Evolutionary conservation across 1,284 basidiomycete species (phyloP), one percentile per base, ranked within the genome.

Genomic region (Ustilago curta): DNA sequence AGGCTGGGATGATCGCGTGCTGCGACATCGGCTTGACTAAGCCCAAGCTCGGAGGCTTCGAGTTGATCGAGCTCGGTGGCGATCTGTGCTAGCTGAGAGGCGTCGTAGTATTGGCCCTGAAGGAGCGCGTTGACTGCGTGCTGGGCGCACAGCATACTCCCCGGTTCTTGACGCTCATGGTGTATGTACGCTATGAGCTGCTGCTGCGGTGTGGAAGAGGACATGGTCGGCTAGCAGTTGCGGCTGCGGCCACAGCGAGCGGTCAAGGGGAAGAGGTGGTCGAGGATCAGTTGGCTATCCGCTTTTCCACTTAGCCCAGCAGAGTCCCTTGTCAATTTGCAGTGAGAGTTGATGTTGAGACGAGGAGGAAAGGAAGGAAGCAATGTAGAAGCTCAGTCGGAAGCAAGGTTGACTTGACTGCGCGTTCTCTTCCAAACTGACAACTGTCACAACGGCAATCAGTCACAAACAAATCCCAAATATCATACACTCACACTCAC

Each of bases 81-180:
- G 25, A 81, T 79, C 60, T 81, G 75, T 7, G 71, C 73, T 9
- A 84, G 76, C 52, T 84, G 83, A 1, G 73, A 70, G 2, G 83
- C 72, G 56, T 84, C 83, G 52, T 78, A 83, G 63, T 78, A 82
- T 25, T 80, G 66, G 3, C 80, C 82, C 55, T 84, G 83, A 1
- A 84, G 70, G 0, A 84, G 59, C 1, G 70, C 67, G 50, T 84
- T 84, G 61, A 84, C 71, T 0, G 79, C 79, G 52, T 84, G 83
- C 67, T 84, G 83, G 0, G 83, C 83, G 56, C 83, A 84, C 21
- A 84, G 77, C 83, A 84, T 84, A 27, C 78, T 81, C 0, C 83
- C 83, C 4, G 48, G 51, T 23, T 84, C 82, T 50, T 84, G 83
- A 1, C 66, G 61, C 58, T 84, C 77, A 77, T 78, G 77, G 25